Evolutionary conservation across 75 land plant species (phyloP).

Genomic region (Selaginella tamariscina): DNA sequence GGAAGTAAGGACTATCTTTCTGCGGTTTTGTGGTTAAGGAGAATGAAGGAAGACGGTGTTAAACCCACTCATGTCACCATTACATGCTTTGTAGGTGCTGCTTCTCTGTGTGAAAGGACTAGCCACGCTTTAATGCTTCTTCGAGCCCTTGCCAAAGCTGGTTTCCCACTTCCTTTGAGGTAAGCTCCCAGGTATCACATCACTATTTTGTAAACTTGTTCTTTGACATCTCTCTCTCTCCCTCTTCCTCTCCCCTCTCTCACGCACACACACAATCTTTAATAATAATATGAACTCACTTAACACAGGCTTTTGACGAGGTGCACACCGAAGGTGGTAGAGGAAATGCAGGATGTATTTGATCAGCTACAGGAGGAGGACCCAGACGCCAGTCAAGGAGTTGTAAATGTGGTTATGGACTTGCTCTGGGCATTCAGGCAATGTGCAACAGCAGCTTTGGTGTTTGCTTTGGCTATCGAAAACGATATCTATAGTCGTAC

Average conservation of each 20-base stretch:
- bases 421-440: conserved; percentile 92
- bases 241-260: conserved; percentile 10
- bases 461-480: conserved; percentile 72
- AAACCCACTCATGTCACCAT: conserved; percentile 70
- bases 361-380: conserved; percentile 37
- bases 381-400: conserved; percentile 57
- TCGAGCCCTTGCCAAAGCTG: conserved; percentile 19
- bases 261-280: not conserved
- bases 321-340: conserved; percentile 32
- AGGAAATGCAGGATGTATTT: conserved; percentile 45
- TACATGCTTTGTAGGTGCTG: conserved; percentile 73
- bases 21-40: conserved; percentile 50
- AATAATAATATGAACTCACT: no score
- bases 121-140: conserved; percentile 54
- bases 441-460: conserved; percentile 63
- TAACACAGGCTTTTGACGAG: conserved; percentile 61
- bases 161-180: conserved; percentile 3
- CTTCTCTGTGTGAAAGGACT: conserved; percentile 43
- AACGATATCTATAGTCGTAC: conserved; percentile 52
- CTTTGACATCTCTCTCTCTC: not conserved
- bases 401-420: conserved; percentile 80
- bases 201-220: not conserved
- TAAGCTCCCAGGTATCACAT: not conserved
- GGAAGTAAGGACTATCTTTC: conserved; percentile 45
- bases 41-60: conserved; percentile 60